A percentile compares a stretch with the other conserved stretches of the same genome.
Evolutionary conservation across 768 basidiomycete genomes (phyloP).

Genomic region (Mycena floridula): DNA sequence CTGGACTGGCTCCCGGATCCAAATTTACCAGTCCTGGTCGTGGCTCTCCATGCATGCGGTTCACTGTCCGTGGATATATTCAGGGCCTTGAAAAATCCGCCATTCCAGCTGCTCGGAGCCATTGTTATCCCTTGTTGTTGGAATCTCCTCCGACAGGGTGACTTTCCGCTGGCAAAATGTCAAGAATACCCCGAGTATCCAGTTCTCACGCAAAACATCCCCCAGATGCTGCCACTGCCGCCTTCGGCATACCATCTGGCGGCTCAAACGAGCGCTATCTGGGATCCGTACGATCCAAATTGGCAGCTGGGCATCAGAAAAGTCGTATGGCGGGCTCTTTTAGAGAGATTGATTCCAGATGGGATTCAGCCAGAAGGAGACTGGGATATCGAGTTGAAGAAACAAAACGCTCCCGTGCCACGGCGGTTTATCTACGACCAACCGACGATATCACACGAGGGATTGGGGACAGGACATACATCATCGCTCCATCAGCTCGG

Average conservation of each 20-base stretch:
- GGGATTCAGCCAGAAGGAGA: constrained; percentile 14
- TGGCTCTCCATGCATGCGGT: constrained; percentile 74
- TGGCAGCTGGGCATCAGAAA: constrained; percentile 52
- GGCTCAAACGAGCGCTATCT: constrained; percentile 61
- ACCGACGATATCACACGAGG: neutral
- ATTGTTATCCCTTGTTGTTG: constrained; percentile 81
- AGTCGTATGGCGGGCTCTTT: constrained; percentile 65
- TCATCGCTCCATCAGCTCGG: constrained; percentile 31
- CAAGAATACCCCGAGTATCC: constrained; percentile 1
- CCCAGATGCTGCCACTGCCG: constrained; percentile 29
- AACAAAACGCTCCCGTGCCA: neutral
- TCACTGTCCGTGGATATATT: constrained; percentile 64
- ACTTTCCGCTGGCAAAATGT: neutral
- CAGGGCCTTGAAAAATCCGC: constrained; percentile 43
- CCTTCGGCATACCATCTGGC: constrained; percentile 62
- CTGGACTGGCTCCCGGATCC: constrained; percentile 41
- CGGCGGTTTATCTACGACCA: neutral
- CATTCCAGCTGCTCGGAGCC: constrained; percentile 38
- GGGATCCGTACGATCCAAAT: constrained; percentile 25
- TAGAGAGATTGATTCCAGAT: constrained; percentile 20
- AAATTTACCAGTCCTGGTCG: constrained; percentile 44
- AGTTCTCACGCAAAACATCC: constrained; percentile 46
- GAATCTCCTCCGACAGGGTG: constrained; percentile 49
- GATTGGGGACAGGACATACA: constrained; percentile 18
- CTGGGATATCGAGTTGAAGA: constrained; percentile 3